These are phyloP conservation scores for Citrus reticulata DNA, from an alignment of 345 rosid species.

Conservation along the genomic window DNA sequence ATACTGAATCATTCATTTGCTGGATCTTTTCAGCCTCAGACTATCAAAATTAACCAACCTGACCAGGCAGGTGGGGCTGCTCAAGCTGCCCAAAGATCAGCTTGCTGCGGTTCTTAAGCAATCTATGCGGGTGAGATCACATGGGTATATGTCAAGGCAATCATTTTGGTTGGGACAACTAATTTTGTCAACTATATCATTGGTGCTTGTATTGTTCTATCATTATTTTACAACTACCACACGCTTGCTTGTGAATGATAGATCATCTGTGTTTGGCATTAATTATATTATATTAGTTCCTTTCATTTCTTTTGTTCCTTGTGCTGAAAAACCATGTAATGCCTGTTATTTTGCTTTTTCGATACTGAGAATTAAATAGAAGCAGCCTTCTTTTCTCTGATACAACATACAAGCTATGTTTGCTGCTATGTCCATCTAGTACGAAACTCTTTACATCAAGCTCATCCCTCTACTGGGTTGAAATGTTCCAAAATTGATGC, in stretches of 20 bases:
- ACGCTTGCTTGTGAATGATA: conserved; percentile 39
- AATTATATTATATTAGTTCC: conserved; percentile 24
- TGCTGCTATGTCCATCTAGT: neutral
- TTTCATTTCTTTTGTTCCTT: neutral
- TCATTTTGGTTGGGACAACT: conserved; percentile 22
- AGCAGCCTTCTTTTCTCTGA: neutral
- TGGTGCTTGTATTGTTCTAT: conserved; percentile 38
- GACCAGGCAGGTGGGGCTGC: conserved; percentile 34
- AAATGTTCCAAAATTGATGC: neutral
- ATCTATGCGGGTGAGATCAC: conserved; percentile 6
- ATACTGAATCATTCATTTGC: neutral
- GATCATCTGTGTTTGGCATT: conserved; percentile 27
- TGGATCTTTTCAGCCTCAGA: conserved; percentile 44
- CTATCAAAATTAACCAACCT: conserved; percentile 49
- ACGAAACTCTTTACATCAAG: neutral
- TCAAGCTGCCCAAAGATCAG: conserved; percentile 39
- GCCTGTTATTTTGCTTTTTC: neutral
- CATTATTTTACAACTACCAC: conserved; percentile 29
- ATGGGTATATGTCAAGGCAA: conserved; percentile 22
- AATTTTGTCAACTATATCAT: conserved; percentile 39
- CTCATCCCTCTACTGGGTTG: neutral
- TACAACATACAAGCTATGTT: neutral
- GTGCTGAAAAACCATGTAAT: neutral
- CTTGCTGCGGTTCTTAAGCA: conserved; percentile 55
- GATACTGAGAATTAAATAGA: neutral